Base-by-base conservation (phyloP, 169 alveolate species). In the Plasmodium blacklocki region DNA sequence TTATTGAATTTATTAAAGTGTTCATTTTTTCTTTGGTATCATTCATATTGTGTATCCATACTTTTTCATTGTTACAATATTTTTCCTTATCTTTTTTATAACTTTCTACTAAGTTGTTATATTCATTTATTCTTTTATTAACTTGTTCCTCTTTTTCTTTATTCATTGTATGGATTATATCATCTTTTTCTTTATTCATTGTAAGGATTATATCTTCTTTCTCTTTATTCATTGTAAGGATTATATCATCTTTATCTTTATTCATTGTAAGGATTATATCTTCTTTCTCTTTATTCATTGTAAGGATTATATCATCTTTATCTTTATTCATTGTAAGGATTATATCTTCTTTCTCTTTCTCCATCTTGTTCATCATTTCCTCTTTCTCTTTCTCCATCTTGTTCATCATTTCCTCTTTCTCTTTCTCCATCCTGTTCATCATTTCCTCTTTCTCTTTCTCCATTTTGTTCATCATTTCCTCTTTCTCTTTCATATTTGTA, bases 21-120 rank as follows among this genome's bases (percentile, higher is more conserved):
- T 58, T 50, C 18, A 29, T 58, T 29, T 64, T 64, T 66, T 78
- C 71, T 45, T 50, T 43, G n/a, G 29, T 76, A 26, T 66, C 78
- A 14, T 49, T 78, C 47, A 78, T 19, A 15, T 39, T 5, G 1
- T 21, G 15, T 39, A 72, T 8, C 32, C 54, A 63, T 47, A 54
- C 29, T 32, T 45, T 9, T 54, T 54, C 43, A 1, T 47, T 59
- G 72, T 19, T 73, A 23, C 45, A 32, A 32, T 32, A 32, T 32
- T 32, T 32, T 32, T 32, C 45, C 8, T 32, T 32, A 32, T 32
- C 75, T 32, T 56, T 67, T 67, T 19, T 19, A 15, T 26, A n/a
- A 64, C 1, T 64, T 21, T 64, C 45, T 32, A 5, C 3, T 5
- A 32, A 3, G 0, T 4, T 4, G 9, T 32, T 32, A 32, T 32